Percentiles rank a stretch among this genome's conserved stretches.
Conservation (phyloP, 768 basidiomycete genomes). For the Mrakia gelida region DNA sequence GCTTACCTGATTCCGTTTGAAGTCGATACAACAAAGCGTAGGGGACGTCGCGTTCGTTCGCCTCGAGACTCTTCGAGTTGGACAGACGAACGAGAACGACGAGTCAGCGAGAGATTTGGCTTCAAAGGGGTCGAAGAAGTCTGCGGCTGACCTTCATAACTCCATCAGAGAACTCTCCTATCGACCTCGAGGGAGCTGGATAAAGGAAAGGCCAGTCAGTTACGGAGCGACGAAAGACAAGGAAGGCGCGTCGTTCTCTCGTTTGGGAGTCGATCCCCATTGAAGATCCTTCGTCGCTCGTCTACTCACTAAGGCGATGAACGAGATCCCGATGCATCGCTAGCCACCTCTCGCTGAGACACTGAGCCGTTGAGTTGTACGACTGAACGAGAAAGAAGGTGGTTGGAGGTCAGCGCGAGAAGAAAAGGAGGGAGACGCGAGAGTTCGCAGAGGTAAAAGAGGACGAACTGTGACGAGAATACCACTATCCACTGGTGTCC, state of each 20-base stretch:
- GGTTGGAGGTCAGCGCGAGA: too few relatives aligned
- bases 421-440: too few relatives aligned
- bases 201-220: too few relatives aligned
- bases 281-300: too few relatives aligned
- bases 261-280: too few relatives aligned
- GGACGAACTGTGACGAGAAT: background rate
- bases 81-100: too few relatives aligned
- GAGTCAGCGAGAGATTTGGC: background rate
- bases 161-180: conserved; percentile 6
- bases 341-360: background rate
- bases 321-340: conserved; percentile 4
- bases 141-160: background rate
- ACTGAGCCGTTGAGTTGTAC: background rate
- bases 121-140: background rate
- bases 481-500: background rate
- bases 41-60: conserved; percentile 26
- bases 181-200: too few relatives aligned
- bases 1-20: conserved; percentile 6
- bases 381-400: background rate
- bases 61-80: conserved; percentile 5
- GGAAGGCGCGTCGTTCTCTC: too few relatives aligned
- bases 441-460: too few relatives aligned
- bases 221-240: background rate
- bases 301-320: background rate
- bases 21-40: conserved; percentile 19